Base-by-base conservation (phyloP, 345 rosid genomes). In the Lagerstroemia speciosa region DNA sequence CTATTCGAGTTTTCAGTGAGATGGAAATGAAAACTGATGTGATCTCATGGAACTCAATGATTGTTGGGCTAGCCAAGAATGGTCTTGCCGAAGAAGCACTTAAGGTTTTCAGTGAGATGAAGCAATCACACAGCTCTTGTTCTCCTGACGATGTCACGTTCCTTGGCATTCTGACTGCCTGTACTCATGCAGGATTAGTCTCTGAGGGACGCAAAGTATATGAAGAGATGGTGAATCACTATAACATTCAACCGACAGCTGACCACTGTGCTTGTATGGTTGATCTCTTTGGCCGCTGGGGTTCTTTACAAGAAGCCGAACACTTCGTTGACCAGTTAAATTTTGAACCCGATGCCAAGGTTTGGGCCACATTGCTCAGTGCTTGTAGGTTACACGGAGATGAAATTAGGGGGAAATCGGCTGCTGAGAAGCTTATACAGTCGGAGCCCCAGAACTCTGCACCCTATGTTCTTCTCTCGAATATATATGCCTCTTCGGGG, bases 281-380 rank as follows among this genome's bases (percentile, higher is more conserved):
- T 73, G 98, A 93, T 89, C 96, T 93, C 85, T 85, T 90, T 57
- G 97, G 97, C 26, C 84, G 94, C 67, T 91, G 96, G 88, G 97
- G 97, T 11, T 82, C 80, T 77, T 89, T 93, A 63, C 68, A 83
- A 83, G 96, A 93, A 84, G 97, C 94, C 26, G 86, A 76, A 69
- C 84, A 84, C 66, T 91, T 91, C 81, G 83, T 91, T 41, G 69
- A 84, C 74, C 75, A 73, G 37, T 81, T 85, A 37, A 78, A 78
- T 61, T 81, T 85, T 65, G 83, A 83, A 76, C 86, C 88, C 20
- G 89, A 89, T 83, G 81, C 87, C 46, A 93, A 79, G 86, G 78
- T 91, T 48, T 91, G 97, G 98, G 83, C 92, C 52, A 76, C 98
- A 33, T 75, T 93, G 76, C 96, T 93, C 43, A 97, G 94, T 70